Evolutionary conservation across 2,329 filamentous ascomycete species (phyloP).

Genomic region (Botrytis cinerea): DNA sequence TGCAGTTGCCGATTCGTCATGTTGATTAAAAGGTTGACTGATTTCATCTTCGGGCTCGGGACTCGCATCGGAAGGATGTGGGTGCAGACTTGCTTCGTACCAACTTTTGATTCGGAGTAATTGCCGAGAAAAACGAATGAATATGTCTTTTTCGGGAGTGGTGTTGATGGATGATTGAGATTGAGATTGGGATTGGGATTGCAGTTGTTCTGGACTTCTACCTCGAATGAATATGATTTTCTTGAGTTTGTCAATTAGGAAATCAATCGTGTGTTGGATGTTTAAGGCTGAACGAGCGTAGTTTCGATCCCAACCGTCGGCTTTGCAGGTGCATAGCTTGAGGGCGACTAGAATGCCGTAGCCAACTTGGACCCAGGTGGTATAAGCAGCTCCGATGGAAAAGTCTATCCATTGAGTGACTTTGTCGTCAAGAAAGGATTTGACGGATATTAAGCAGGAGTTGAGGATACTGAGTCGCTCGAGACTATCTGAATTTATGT

Average conservation of each 20-base stretch:
- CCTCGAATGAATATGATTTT: background rate
- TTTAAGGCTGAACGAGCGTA: background rate
- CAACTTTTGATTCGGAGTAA: background rate
- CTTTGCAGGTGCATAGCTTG: constrained; percentile 23
- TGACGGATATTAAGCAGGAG: constrained; percentile 24
- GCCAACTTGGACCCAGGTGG: constrained; percentile 17
- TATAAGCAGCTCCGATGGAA: constrained; percentile 18
- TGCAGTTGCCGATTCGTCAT: background rate
- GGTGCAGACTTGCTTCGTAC: background rate
- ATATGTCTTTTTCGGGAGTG: background rate
- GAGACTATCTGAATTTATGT: constrained; percentile 20
- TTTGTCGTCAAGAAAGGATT: constrained; percentile 22
- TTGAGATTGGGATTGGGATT: background rate
- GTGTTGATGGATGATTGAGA: no score
- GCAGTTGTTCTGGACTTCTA: background rate
- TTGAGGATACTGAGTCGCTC: constrained; percentile 25
- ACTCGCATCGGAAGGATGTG: background rate
- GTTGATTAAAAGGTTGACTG: background rate
- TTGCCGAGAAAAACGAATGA: background rate
- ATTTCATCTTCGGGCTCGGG: background rate
- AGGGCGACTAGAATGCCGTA: constrained; percentile 24
- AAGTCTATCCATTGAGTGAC: constrained; percentile 1
- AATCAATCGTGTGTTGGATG: background rate
- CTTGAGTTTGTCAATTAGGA: background rate
- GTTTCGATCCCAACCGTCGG: constrained; percentile 26